Evolutionary conservation across 2,329 filamentous ascomycete species (phyloP), one percentile per base, ranked within the genome.

Genomic region (Hymenoscyphus fructigenus): DNA sequence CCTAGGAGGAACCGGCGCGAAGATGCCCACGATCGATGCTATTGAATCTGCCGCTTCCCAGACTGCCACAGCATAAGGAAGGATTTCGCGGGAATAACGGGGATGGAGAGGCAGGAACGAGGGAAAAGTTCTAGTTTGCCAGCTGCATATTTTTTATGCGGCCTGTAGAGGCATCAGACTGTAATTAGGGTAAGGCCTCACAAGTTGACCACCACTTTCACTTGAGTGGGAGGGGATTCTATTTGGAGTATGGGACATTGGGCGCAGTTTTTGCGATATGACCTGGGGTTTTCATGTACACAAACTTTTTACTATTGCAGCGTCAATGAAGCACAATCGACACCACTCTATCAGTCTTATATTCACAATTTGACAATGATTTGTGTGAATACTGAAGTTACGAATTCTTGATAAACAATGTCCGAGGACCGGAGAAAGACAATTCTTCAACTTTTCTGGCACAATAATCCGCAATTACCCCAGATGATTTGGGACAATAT

Each of bases 1-100:
- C 75, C 85, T 97, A 12, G 88, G 89, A 63, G 91, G 92, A 71
- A 93, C 90, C 29, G 86, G 83, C 62, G 84, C 87, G 60, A 82
- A 88, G 72, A 83, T 93, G 74, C 88, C 91, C 58, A 85, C 85
- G 78, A 82, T 87, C 66, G 85, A 88, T 72, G 79, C 87, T 28
- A 79, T 82, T 70, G 81, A 82, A 64, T 67, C 71, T 50, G 29
- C 67, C 10, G 62, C 66, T 7, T 67, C 69, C 17, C 71, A 72
- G 44, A 67, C 72, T 61, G 73, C 66, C 10, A 69, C 69, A 57
- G 70, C 66, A 36, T 73, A 61, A 67, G 57, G 65, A 64, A 32
- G n/a, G 53, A 50, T 53, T 26, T 53, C 15, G 23, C 47, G 44
- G 20, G 23, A 50, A 50, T 12, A 26, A 4, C 20, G 59, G 41